Evolutionary conservation across 2,329 filamentous ascomycete species (phyloP).

Genomic region (Aspergillus quadricinctus): DNA sequence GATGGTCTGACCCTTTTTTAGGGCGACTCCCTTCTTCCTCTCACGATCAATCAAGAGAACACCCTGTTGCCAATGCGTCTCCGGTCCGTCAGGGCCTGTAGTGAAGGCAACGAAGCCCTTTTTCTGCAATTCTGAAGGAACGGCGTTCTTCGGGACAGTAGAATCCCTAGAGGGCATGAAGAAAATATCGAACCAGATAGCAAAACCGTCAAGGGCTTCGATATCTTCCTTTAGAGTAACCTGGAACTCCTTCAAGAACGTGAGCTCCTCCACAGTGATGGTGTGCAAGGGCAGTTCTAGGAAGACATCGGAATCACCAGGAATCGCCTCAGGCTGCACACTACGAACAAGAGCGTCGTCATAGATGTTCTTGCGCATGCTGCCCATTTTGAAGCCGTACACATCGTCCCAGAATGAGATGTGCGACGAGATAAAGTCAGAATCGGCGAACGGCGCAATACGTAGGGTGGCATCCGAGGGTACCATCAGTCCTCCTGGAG

Average conservation of each 20-base stretch:
- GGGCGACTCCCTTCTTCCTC: slow-evolving; percentile 43
- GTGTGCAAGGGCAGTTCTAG: slow-evolving; percentile 72
- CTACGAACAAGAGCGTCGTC: slow-evolving; percentile 76
- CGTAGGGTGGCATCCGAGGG: slow-evolving; percentile 81
- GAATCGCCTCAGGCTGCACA: slow-evolving; percentile 56
- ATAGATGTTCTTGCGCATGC: slow-evolving; percentile 79
- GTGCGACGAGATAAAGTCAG: slow-evolving; percentile 71
- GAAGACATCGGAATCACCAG: slow-evolving; percentile 59
- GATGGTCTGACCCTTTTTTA: slow-evolving; percentile 56
- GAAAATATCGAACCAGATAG: slow-evolving; percentile 93
- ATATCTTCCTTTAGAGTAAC: slow-evolving; percentile 58
- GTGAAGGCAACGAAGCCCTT: slow-evolving; percentile 73
- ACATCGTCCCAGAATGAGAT: slow-evolving; percentile 85
- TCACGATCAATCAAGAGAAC: slow-evolving; percentile 64
- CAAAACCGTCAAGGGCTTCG: slow-evolving; percentile 75
- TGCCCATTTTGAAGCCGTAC: slow-evolving; percentile 90
- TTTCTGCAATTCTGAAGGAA: slow-evolving; percentile 57
- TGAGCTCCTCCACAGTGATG: slow-evolving; percentile 65
- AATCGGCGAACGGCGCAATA: slow-evolving; percentile 73
- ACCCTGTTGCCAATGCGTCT: slow-evolving; percentile 90
- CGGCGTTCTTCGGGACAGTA: slow-evolving; percentile 51
- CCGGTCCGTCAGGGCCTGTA: slow-evolving; percentile 69
- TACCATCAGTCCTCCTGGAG: slow-evolving; percentile 73
- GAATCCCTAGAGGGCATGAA: slow-evolving; percentile 63
- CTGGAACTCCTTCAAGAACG: slow-evolving; percentile 67